Evolutionary conservation across 2,329 filamentous ascomycete species (phyloP), one percentile per base, ranked within the genome.

Genomic region (Cladophialophora psammophila): DNA sequence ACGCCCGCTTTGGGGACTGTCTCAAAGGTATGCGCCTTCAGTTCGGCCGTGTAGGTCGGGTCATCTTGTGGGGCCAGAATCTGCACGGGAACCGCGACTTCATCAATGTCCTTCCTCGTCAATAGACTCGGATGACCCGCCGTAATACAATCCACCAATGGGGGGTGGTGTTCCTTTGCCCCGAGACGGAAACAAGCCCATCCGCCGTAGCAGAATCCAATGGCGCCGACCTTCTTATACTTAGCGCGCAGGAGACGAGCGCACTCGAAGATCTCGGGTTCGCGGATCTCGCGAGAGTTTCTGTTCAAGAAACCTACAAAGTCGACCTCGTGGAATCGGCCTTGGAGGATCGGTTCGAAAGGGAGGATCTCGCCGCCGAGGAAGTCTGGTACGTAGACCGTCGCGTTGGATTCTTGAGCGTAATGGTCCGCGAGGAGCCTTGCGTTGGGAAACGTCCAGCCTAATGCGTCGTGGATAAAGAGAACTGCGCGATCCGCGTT

Each of bases 11-110:
- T 76, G 40, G 73, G 76, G 36, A 86, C 65, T 10, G 76, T 78
- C 60, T 76, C 70, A 69, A 83, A 80, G 0, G 78, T 76, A 72
- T 81, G 73, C 48, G 61, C 54, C 76, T 86, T 87, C 60, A 86
- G 60, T 73, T 85, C 84, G 0, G 74, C 57, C 1, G 80, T 77
- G 71, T 78, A 86, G 18, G 72, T 59, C 0, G 52, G 64, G 72
- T 87, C 85, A 45, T 75, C 53, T 75, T 87, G 83, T 0, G 84
- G 83, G 2, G 83, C 83, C 7, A 87, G 71, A 3, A 86, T 75
- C 75, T 86, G 85, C 13, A 83, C 77, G 0, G 84, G 84, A 0
- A 85, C 84, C 1, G 60, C 75, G 1, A 85, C 73, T 0, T 74
- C 77, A n/a, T 83, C 78, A 20, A 87, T 80, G 65, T 87, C 85